phyloP scores from a whole-genome alignment of 768 basidiomycete species.

The Podaxis pistillaris region DNA sequence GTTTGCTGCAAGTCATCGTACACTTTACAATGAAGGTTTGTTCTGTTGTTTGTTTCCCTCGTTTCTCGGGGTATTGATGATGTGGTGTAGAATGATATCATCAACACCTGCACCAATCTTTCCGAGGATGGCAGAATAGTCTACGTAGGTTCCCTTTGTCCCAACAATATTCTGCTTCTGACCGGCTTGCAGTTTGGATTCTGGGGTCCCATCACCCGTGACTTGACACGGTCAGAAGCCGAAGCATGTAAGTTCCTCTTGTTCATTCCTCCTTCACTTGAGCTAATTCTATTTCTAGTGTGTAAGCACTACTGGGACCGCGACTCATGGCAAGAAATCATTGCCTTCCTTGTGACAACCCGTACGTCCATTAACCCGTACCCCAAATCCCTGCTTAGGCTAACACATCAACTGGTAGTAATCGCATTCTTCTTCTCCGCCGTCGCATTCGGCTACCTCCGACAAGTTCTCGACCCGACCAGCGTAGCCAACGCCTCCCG shows the following conservation, averaged over 20 bases:
- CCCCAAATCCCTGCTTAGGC: not conserved
- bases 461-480: constrained; percentile 70
- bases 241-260: constrained; percentile 37
- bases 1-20: constrained; percentile 53
- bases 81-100: constrained; percentile 47
- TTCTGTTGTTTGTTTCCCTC: not conserved
- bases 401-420: constrained; percentile 32
- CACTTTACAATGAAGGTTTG: constrained; percentile 71
- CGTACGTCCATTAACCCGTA: constrained; percentile 36
- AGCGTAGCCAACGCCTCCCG: constrained; percentile 52
- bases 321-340: constrained; percentile 67
- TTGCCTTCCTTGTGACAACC: constrained; percentile 57
- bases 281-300: constrained; percentile 39
- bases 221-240: constrained; percentile 38
- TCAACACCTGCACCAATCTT: constrained; percentile 50
- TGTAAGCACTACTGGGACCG: constrained; percentile 60
- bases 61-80: not conserved
- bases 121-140: constrained; percentile 33
- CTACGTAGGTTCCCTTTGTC: constrained; percentile 31
- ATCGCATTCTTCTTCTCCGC: constrained; percentile 60
- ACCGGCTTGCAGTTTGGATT: constrained; percentile 44
- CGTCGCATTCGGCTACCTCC: constrained; percentile 69
- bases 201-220: constrained; percentile 44
- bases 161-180: not conserved
- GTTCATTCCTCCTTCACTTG: not conserved